These are phyloP conservation scores for Monosporascus sp. DNA, from an alignment of 2,329 filamentous ascomycete genomes.

Conservation along the genomic window DNA sequence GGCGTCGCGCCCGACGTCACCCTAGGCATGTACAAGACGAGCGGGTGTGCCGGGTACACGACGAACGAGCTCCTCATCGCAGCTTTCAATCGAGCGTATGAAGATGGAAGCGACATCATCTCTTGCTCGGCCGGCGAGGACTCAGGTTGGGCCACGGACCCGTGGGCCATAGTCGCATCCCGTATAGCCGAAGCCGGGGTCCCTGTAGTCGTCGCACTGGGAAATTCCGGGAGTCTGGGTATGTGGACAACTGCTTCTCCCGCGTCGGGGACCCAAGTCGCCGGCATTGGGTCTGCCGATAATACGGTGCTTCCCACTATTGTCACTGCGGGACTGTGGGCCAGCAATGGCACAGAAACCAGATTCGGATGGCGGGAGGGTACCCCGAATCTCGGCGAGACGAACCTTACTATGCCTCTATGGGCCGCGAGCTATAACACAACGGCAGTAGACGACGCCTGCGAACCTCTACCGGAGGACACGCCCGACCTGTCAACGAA, in stretches of 20 bases:
- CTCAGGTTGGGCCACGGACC: slow-evolving; percentile 26
- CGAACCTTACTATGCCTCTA: slow-evolving; percentile 14
- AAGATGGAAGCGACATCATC: slow-evolving; percentile 28
- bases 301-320: slow-evolving; percentile 9
- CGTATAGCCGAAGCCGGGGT: slow-evolving; percentile 37
- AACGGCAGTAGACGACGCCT: slow-evolving; percentile 23
- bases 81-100: slow-evolving; percentile 24
- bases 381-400: slow-evolving; percentile 1
- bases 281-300: slow-evolving; percentile 9
- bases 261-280: slow-evolving; percentile 8
- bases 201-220: slow-evolving; percentile 34
- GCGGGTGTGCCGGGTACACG: slow-evolving; percentile 10
- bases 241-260: slow-evolving; percentile 10
- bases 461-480: slow-evolving; percentile 30
- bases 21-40: slow-evolving; percentile 12
- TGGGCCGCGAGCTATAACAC: slow-evolving; percentile 25
- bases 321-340: slow-evolving; percentile 1
- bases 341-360: neutral
- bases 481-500: slow-evolving; percentile 35
- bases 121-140: slow-evolving; percentile 25
- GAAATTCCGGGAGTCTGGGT: slow-evolving; percentile 32
- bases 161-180: slow-evolving; percentile 30
- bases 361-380: slow-evolving; percentile 13
- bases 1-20: slow-evolving; percentile 15
- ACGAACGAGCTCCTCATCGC: slow-evolving; percentile 24